These are phyloP conservation scores for Prototheca cutis DNA, from an alignment of 163 green algal genomes.

Conservation along the genomic window DNA sequence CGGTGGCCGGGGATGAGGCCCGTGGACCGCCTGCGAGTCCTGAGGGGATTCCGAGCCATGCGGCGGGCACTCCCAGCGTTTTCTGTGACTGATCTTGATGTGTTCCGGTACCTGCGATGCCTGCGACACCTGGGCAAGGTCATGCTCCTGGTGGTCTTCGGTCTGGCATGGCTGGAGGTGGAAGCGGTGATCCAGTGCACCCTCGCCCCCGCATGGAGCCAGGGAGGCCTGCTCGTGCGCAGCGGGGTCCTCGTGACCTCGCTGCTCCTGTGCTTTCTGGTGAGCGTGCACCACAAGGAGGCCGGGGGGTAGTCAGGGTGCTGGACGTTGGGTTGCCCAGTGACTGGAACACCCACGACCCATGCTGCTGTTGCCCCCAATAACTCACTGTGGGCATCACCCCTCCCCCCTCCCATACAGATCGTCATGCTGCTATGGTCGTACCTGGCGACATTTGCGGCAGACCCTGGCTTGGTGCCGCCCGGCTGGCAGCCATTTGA, in stretches of 20 bases:
- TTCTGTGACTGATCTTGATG: slow-evolving; percentile 9
- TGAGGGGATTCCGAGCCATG: background rate
- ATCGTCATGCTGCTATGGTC: slow-evolving; percentile 53
- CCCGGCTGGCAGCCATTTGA: slow-evolving; percentile 66
- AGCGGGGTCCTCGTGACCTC: too few relatives aligned
- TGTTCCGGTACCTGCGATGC: slow-evolving; percentile 28
- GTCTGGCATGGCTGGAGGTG: background rate
- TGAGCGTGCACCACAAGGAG: too few relatives aligned
- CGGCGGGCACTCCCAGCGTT: background rate
- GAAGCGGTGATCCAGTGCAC: slow-evolving; percentile 2
- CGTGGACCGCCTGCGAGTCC: too few relatives aligned
- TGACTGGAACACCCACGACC: too few relatives aligned
- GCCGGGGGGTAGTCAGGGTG: too few relatives aligned
- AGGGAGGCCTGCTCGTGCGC: background rate
- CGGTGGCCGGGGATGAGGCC: too few relatives aligned
- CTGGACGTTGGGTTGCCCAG: too few relatives aligned
- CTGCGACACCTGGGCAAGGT: slow-evolving; percentile 36
- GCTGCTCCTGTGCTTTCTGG: too few relatives aligned
- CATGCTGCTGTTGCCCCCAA: too few relatives aligned
- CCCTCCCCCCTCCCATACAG: slow-evolving; percentile 12
- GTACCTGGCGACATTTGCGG: slow-evolving; percentile 64
- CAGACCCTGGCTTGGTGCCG: slow-evolving; percentile 60
- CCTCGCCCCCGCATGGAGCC: background rate
- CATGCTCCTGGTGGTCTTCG: slow-evolving; percentile 27
- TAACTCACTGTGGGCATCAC: too few relatives aligned